phyloP scores from a whole-genome alignment of 352 stramenopile genomes.

The Phytopythium litorale region DNA sequence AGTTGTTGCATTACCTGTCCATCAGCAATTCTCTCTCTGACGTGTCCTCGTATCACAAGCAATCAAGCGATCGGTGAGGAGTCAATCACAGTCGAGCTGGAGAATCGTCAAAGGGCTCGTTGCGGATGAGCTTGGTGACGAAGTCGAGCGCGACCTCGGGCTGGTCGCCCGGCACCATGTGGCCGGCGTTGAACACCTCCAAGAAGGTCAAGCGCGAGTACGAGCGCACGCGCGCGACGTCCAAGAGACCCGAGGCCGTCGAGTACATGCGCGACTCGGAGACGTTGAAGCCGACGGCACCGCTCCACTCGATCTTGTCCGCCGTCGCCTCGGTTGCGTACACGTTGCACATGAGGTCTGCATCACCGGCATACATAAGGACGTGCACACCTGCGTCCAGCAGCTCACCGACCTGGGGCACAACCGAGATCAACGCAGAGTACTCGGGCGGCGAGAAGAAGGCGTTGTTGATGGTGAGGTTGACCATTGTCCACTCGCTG shows the following conservation, averaged over 20 bases:
- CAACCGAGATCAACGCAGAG: constrained; percentile 51
- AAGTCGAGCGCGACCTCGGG: constrained; percentile 43
- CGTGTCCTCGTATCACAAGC: no score
- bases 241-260: constrained; percentile 4
- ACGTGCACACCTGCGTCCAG: constrained; percentile 17
- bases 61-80: no score
- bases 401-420: constrained; percentile 12
- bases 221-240: constrained; percentile 21
- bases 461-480: constrained; percentile 85
- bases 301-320: constrained; percentile 24
- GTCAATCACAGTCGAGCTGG: no score
- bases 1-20: not conserved
- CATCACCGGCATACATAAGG: constrained; percentile 22
- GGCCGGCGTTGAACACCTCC: constrained; percentile 39
- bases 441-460: constrained; percentile 47
- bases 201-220: constrained; percentile 38
- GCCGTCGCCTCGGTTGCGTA: constrained; percentile 30
- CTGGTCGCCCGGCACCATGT: constrained; percentile 53
- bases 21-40: no score
- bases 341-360: constrained; percentile 35
- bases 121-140: constrained; percentile 51
- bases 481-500: constrained; percentile 85
- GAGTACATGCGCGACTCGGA: constrained; percentile 5
- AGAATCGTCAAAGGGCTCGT: no score
- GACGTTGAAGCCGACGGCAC: constrained; percentile 18